Evolutionary conservation across 129 eudicot genomes (phyloP).

Genomic region (Deinandra increscens): DNA sequence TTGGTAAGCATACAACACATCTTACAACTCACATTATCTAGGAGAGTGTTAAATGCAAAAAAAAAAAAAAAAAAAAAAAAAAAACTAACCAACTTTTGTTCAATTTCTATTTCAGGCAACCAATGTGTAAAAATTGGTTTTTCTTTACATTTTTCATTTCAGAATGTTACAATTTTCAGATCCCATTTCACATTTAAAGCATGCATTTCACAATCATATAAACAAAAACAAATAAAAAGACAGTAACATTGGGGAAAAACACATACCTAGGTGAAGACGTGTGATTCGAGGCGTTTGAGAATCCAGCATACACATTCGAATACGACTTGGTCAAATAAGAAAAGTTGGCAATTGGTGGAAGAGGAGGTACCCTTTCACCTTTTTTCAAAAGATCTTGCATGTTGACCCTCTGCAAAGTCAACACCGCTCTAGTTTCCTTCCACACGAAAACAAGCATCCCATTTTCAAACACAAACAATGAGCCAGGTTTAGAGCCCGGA

Average conservation of each 20-base stretch:
- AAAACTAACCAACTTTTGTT: slow-evolving; percentile 1
- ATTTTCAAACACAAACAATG: slow-evolving; percentile 62
- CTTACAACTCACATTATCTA: slow-evolving; percentile 1
- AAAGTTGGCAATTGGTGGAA: slow-evolving; percentile 80
- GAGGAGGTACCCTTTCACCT: slow-evolving; percentile 83
- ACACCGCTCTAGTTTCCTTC: slow-evolving; percentile 78
- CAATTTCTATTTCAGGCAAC: background rate
- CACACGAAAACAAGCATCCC: slow-evolving; percentile 81
- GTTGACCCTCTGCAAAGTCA: slow-evolving; percentile 77
- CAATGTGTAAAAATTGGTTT: background rate
- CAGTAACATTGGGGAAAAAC: background rate
- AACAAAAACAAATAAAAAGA: background rate
- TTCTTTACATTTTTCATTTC: background rate
- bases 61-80: too few species aligned
- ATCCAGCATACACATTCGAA: slow-evolving; percentile 87
- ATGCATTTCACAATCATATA: slow-evolving; percentile 3
- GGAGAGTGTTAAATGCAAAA: background rate
- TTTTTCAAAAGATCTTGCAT: slow-evolving; percentile 73
- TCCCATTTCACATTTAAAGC: slow-evolving; percentile 17
- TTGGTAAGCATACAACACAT: background rate
- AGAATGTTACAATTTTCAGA: slow-evolving; percentile 11
- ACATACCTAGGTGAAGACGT: slow-evolving; percentile 65
- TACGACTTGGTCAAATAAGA: slow-evolving; percentile 85
- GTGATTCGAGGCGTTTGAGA: slow-evolving; percentile 49
- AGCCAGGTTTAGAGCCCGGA: slow-evolving; percentile 94